Base-by-base conservation (phyloP, 176 grass and related monocot species). In the Guadua angustifolia region DNA sequence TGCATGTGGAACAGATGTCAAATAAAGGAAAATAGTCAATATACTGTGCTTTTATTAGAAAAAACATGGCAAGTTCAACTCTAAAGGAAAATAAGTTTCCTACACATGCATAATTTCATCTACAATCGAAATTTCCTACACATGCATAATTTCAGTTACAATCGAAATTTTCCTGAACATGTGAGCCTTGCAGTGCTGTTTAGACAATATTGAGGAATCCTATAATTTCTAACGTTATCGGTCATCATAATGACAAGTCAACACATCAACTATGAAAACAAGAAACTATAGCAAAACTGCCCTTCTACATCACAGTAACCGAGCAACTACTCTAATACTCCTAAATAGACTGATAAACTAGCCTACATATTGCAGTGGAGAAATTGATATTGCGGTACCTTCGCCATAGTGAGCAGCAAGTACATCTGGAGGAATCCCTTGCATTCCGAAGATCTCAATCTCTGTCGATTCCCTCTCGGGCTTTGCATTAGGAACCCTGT, bases 401-500 rank as follows among this genome's bases (percentile, higher is more conserved):
- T 99, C 97, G n/a, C 97, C 97, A 39, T 99, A 99, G 80, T 99
- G 97, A 35, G 97, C 97, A 74, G 97, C 91, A 51, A 99, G 80
- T 33, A 99, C 88, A 75, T 92, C 84, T n/a, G 93, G 49, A 74
- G 91, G 97, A 79, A 99, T 93, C 84, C 97, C 97, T 89, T 99
- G 97, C 97, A 99, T 99, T 64, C 97, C 97, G 47, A 94, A 99
- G 16, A 99, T 99, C 88, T 99, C 97, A 73, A 99, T 96, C n/a
- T 99, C 97, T 3, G 89, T 99, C 4, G 93, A 99, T 21, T 99
- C 93, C 88, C 97, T 94, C 55, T 92, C 97, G 24, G 93, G 88
- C 78, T 94, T 99, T 6, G 97, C 91, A 84, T 99, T 99, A 29
- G 97, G 97, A 64, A 99, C 97, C 74, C 96, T 99, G 91, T 10